These are phyloP conservation scores for Anethum foeniculum DNA, from an alignment of 140 eudicot species.

Conservation along the genomic window DNA sequence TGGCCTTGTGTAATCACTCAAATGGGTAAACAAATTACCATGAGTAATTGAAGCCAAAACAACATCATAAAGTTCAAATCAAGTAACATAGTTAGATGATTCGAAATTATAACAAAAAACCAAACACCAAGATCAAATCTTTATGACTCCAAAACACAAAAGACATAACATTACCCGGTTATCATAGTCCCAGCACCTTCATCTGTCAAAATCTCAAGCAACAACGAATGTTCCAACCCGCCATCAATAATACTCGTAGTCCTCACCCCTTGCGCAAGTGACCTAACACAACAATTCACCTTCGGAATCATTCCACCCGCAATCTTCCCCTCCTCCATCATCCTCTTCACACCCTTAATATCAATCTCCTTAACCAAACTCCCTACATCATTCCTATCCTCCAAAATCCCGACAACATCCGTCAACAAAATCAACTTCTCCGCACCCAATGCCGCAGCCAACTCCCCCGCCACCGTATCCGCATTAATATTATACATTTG, in stretches of 20 bases:
- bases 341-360: slow-evolving; percentile 59
- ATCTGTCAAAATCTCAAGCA: slow-evolving; percentile 77
- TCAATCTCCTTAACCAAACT: slow-evolving; percentile 84
- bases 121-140: not conserved
- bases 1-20: not conserved
- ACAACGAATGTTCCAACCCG: slow-evolving; percentile 63
- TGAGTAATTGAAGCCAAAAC: not conserved
- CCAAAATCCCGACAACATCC: slow-evolving; percentile 81
- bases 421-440: slow-evolving; percentile 83
- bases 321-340: slow-evolving; percentile 73
- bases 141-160: not conserved
- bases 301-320: slow-evolving; percentile 96
- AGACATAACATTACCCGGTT: slow-evolving; percentile 34
- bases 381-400: slow-evolving; percentile 44
- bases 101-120: not conserved
- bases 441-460: slow-evolving; percentile 83
- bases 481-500: slow-evolving; percentile 81
- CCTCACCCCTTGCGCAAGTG: slow-evolving; percentile 66
- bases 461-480: slow-evolving; percentile 89
- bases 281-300: slow-evolving; percentile 77
- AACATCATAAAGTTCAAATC: not conserved
- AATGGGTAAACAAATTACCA: not conserved
- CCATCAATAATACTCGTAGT: slow-evolving; percentile 91
- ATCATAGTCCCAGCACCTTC: slow-evolving; percentile 97
- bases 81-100: not conserved